Evolutionary conservation across 495 filamentous ascomycete genomes (phyloP), one percentile per base, ranked within the genome.

Genomic region (Podospora didyma): DNA sequence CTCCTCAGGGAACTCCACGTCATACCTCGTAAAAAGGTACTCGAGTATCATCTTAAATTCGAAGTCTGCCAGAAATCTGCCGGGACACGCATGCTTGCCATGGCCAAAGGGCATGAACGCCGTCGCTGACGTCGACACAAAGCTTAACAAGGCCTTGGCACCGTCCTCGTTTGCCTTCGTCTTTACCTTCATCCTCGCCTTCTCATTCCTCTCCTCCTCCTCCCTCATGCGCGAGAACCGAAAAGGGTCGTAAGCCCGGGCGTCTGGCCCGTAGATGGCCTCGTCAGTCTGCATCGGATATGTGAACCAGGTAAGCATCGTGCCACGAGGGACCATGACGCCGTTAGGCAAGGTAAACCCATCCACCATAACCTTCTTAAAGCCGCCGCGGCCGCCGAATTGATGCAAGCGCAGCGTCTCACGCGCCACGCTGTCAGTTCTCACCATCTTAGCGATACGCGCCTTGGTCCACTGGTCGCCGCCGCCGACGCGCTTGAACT

Each of bases 1-100:
- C 45, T 68, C 70, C 12, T 66, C 56, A 3, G 60, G 61, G 26
- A 71, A 67, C 51, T 67, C 62, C 5, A 76, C 24, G n/a, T 79
- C 75, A 50, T 77, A 79, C 50, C 67, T 70, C 51, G 68, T 46
- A 21, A 79, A 23, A 2, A 76, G 46, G 35, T 65, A 63, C 5
- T 59, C 53, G 23, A 78, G 51, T 19, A 71, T 39, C 49, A 75
- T 59, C 69, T 79, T 75, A 23, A 79, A 63, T 62, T 71, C 67
- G 48, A 72, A 64, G 5, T 61, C 59, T 7, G 69, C 70, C 51
- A 79, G 62, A 49, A 78, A 79, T 17, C 77, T 61, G 2, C 74
- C 77, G 0, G 75, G 73, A 49, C 76, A 79, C 1, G 73, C 67
- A 35, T 77, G 70, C 24, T 60, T 69, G 9, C 79, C 79, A 48